Percentiles rank a stretch among this genome's conserved stretches.
phyloP scores from a whole-genome alignment of 2,329 filamentous ascomycete species.

The Cladosporium sp. region DNA sequence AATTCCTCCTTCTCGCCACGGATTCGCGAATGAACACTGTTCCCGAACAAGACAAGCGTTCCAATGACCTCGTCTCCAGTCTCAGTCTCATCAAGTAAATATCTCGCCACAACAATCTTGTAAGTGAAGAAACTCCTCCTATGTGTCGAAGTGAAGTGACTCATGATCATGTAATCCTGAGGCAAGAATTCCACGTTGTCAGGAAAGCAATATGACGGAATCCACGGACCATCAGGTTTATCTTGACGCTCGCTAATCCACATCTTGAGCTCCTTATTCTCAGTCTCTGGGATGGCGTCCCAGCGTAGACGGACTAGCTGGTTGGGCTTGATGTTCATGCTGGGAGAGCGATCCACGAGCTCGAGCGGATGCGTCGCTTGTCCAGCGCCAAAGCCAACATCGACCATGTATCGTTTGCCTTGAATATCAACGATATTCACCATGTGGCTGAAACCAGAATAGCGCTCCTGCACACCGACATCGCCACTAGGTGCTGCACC shows the following conservation, averaged over 20 bases:
- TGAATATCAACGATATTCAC: conserved; percentile 43
- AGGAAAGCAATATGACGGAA: conserved; percentile 60
- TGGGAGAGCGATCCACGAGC: conserved; percentile 44
- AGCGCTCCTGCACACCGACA: conserved; percentile 3
- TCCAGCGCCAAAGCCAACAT: conserved; percentile 63
- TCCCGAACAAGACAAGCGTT: conserved; percentile 38
- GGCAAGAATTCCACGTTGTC: conserved; percentile 57
- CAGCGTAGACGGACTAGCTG: conserved; percentile 18
- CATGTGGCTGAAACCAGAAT: conserved; percentile 36
- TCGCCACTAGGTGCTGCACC: not conserved
- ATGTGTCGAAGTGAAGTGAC: conserved; percentile 50
- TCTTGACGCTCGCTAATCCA: conserved; percentile 40
- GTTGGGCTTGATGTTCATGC: conserved; percentile 6
- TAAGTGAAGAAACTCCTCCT: conserved; percentile 51
- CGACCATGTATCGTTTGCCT: conserved; percentile 50
- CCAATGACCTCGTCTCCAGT: conserved; percentile 33
- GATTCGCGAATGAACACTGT: conserved; percentile 43
- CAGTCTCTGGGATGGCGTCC: conserved; percentile 19
- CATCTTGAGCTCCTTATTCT: conserved; percentile 30
- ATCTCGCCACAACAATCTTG: conserved; percentile 50
- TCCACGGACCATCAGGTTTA: conserved; percentile 47
- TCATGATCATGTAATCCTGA: conserved; percentile 59
- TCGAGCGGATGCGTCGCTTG: conserved; percentile 56
- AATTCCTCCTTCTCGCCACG: conserved; percentile 40
- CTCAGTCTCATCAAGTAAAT: conserved; percentile 43